Evolutionary conservation across 345 rosid genomes (phyloP).

Genomic region (Pistacia atlantica): DNA sequence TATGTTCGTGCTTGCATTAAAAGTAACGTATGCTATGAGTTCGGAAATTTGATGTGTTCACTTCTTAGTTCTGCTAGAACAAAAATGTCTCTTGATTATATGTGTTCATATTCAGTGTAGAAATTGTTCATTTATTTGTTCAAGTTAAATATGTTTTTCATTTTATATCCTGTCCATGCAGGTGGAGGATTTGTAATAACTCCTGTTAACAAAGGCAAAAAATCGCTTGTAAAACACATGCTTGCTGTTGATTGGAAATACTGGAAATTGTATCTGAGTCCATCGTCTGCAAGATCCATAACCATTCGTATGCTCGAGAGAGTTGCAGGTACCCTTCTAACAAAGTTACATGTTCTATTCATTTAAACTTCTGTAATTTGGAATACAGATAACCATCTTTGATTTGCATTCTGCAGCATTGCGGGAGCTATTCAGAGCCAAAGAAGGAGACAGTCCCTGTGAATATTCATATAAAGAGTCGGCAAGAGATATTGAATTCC

Average conservation of each 20-base stretch:
- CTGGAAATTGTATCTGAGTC: conserved; percentile 69
- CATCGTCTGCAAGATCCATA: conserved; percentile 63
- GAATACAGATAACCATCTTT: neutral
- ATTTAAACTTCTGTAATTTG: neutral
- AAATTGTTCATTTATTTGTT: neutral
- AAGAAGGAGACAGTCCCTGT: conserved; percentile 48
- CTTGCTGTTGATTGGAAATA: conserved; percentile 89
- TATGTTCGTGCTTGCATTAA: conserved; percentile 89
- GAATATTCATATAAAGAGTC: conserved; percentile 44
- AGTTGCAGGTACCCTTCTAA: conserved; percentile 56
- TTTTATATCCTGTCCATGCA: conserved; percentile 30
- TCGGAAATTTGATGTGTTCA: conserved; percentile 12
- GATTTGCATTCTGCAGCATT: conserved; percentile 47
- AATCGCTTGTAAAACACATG: conserved; percentile 90
- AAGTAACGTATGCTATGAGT: conserved; percentile 63
- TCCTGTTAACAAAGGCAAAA: conserved; percentile 69
- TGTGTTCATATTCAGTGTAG: neutral
- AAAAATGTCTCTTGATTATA: neutral
- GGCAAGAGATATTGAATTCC: conserved; percentile 31
- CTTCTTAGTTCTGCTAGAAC: neutral
- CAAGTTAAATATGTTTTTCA: neutral
- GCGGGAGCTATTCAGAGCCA: conserved; percentile 72
- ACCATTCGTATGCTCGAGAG: conserved; percentile 85
- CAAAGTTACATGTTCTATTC: neutral
- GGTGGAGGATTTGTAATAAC: conserved; percentile 95